Conservation (phyloP, 345 rosid genomes). For the Lepidium aucheri region DNA sequence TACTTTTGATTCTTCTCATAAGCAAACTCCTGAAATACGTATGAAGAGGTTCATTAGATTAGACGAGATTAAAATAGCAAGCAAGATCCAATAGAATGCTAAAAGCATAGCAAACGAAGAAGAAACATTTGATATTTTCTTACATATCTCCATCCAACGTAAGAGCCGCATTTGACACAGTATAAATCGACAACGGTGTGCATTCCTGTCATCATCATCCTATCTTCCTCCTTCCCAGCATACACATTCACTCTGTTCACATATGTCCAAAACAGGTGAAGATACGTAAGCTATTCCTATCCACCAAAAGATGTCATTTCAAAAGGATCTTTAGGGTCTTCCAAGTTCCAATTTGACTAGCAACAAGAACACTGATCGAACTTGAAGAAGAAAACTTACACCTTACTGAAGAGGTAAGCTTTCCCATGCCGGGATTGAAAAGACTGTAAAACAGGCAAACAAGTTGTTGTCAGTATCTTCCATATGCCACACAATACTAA, state of each 20-base stretch:
- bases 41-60: neutral
- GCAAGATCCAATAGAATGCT: conserved; percentile 10
- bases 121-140: conserved; percentile 19
- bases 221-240: conserved; percentile 69
- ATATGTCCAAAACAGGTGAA: neutral
- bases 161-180: conserved; percentile 78
- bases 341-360: too few relatives aligned
- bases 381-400: conserved; percentile 65
- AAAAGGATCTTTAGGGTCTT: neutral
- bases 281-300: neutral
- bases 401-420: conserved; percentile 96
- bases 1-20: conserved; percentile 57
- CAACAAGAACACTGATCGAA: neutral
- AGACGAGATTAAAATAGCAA: neutral
- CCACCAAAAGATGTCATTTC: neutral
- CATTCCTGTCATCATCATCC: conserved; percentile 81
- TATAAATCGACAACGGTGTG: conserved; percentile 89
- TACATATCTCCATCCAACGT: conserved; percentile 87
- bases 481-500: neutral
- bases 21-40: conserved; percentile 47
- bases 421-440: conserved; percentile 90
- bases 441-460: conserved; percentile 36
- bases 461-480: neutral
- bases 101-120: conserved; percentile 31
- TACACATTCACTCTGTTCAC: conserved; percentile 57